Conservation (phyloP, 1,139 yeast genomes). For the Candida tetrigidarum region DNA sequence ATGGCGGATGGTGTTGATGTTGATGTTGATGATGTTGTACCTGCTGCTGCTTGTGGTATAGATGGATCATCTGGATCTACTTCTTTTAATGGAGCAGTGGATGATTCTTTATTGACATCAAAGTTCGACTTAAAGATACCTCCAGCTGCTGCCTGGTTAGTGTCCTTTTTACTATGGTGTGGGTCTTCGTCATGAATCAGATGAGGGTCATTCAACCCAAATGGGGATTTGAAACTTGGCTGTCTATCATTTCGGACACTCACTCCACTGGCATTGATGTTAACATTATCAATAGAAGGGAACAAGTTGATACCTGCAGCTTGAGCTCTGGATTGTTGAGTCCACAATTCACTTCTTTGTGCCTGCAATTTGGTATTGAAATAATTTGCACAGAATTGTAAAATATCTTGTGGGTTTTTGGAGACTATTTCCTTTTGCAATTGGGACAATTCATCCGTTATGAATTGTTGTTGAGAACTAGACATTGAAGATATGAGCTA, state of each 20-base stretch:
- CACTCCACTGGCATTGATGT: conserved; percentile 25
- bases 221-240: conserved; percentile 66
- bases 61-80: conserved; percentile 23
- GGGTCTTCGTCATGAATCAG: conserved; percentile 34
- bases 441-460: conserved; percentile 57
- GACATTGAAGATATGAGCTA: conserved; percentile 7
- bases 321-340: conserved; percentile 53
- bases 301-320: conserved; percentile 58
- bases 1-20: conserved; percentile 8
- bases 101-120: conserved; percentile 35
- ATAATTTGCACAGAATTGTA: conserved; percentile 78
- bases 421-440: conserved; percentile 64
- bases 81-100: conserved; percentile 19
- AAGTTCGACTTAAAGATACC: conserved; percentile 50
- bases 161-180: conserved; percentile 20
- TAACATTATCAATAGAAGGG: conserved; percentile 40
- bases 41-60: conserved; percentile 5
- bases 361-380: conserved; percentile 64
- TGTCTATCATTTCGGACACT: conserved; percentile 35
- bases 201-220: conserved; percentile 64
- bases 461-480: conserved; percentile 17
- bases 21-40: conserved; percentile 1
- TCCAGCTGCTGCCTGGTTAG: conserved; percentile 10
- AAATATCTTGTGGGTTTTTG: conserved; percentile 67
- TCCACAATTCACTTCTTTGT: conserved; percentile 61